A percentile compares a stretch with the other conserved stretches of the same genome.
Evolutionary conservation across 805 yeast species (phyloP).

Genomic region (Candida manassasensis): DNA sequence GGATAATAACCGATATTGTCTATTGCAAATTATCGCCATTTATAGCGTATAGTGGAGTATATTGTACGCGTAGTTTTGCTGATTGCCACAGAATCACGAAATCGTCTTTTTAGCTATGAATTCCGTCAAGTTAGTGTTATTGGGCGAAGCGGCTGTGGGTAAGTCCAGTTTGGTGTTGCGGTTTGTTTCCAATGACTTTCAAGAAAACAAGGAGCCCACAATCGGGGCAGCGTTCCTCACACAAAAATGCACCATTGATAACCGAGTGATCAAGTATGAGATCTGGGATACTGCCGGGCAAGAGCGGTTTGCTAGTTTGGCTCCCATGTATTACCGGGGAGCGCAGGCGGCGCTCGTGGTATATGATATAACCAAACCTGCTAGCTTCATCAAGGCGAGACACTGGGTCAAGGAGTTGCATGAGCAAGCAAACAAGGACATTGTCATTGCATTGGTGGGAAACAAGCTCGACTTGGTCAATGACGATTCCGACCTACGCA

Average conservation of each 20-base stretch:
- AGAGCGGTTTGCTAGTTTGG: conserved; percentile 91
- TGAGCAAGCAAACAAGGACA: conserved; percentile 90
- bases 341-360: conserved; percentile 97
- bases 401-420: conserved; percentile 97
- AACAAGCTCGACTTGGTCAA: conserved; percentile 82
- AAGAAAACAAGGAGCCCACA: conserved; percentile 96
- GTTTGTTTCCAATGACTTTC: conserved; percentile 92
- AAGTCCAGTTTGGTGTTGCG: conserved; percentile 88
- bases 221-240: conserved; percentile 97
- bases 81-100: too few species aligned
- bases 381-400: conserved; percentile 90
- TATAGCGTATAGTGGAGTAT: too few species aligned
- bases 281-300: conserved; percentile 99
- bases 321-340: conserved; percentile 96
- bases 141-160: conserved; percentile 98
- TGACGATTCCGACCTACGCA: conserved; percentile 52
- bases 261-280: conserved; percentile 83
- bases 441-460: conserved; percentile 90
- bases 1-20: too few species aligned
- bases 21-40: too few species aligned
- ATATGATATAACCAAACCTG: conserved; percentile 92
- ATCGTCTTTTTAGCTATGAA: background rate
- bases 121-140: conserved; percentile 80
- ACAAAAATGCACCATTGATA: conserved; percentile 85
- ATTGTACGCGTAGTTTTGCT: too few species aligned